Percentiles rank a stretch among this genome's conserved stretches.
These are phyloP conservation scores for Sporothrix humicola DNA, from an alignment of 2,329 filamentous ascomycete species.

Conservation along the genomic window DNA sequence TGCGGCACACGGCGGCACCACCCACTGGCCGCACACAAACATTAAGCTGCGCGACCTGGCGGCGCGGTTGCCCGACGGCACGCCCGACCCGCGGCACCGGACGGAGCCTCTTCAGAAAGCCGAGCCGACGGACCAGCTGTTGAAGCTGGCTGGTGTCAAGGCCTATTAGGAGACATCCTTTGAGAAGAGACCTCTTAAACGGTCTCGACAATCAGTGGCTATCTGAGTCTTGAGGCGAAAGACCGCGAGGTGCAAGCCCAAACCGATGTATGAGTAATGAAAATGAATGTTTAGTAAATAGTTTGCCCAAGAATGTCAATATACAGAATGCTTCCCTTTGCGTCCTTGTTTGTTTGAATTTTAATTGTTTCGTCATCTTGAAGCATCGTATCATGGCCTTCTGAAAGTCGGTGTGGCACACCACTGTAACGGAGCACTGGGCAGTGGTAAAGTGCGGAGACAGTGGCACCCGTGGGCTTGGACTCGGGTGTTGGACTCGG, in stretches of 20 bases:
- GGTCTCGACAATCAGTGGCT: not conserved
- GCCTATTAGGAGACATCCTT: slow-evolving; percentile 34
- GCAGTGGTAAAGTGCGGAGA: too few species aligned
- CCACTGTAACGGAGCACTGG: too few species aligned
- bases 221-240: not conserved
- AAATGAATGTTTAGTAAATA: not conserved
- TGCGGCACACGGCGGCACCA: slow-evolving; percentile 41
- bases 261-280: slow-evolving; percentile 10
- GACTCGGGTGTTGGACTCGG: too few species aligned
- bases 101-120: slow-evolving; percentile 48
- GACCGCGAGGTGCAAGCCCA: not conserved
- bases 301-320: not conserved
- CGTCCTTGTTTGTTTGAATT: too few species aligned
- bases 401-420: too few species aligned
- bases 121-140: slow-evolving; percentile 43
- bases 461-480: too few species aligned
- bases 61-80: slow-evolving; percentile 26
- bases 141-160: slow-evolving; percentile 46
- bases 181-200: not conserved
- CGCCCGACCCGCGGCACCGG: slow-evolving; percentile 26
- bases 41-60: slow-evolving; percentile 22
- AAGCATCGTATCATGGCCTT: too few species aligned
- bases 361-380: too few species aligned
- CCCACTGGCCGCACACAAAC: slow-evolving; percentile 41
- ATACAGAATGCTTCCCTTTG: not conserved